A percentile compares a stretch with the other conserved stretches of the same genome.
Evolutionary conservation across 768 basidiomycete genomes (phyloP).

Genomic region (Termitomyces bulborhizus): DNA sequence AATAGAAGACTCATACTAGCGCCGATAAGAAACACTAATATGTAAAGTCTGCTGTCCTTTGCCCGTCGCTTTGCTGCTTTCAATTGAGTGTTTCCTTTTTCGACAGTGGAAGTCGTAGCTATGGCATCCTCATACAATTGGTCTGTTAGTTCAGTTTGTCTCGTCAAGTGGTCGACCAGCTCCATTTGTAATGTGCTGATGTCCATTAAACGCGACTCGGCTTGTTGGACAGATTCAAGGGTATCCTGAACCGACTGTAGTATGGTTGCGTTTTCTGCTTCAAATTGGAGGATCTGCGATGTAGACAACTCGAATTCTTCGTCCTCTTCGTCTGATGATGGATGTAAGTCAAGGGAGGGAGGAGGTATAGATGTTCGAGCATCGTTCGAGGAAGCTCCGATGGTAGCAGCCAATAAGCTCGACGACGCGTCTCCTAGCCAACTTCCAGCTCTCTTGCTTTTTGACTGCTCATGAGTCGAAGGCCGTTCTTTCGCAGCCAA

Average conservation of each 20-base stretch:
- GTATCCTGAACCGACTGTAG: constrained; percentile 80
- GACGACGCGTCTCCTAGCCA: constrained; percentile 60
- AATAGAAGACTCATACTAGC: constrained; percentile 90
- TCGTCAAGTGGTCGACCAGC: constrained; percentile 79
- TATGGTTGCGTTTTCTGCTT: constrained; percentile 85
- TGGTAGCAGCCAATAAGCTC: constrained; percentile 54
- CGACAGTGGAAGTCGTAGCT: constrained; percentile 76
- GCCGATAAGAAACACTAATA: constrained; percentile 87
- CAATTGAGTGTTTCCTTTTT: constrained; percentile 87
- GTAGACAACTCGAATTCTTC: constrained; percentile 79
- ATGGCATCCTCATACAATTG: constrained; percentile 94
- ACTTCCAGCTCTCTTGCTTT: constrained; percentile 29
- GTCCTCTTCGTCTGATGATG: constrained; percentile 56
- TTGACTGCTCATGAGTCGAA: constrained; percentile 15
- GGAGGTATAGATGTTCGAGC: constrained; percentile 19
- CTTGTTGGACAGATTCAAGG: constrained; percentile 84
- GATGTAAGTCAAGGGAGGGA: constrained; percentile 16
- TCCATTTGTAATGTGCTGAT: constrained; percentile 93
- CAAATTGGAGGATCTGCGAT: constrained; percentile 90
- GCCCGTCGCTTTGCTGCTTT: constrained; percentile 84
- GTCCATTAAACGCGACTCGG: constrained; percentile 87
- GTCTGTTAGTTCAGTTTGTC: constrained; percentile 90
- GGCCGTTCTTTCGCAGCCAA: constrained; percentile 28
- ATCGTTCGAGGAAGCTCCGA: constrained; percentile 39
- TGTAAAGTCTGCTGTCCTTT: constrained; percentile 82